phyloP scores from a whole-genome alignment of 805 yeast species.

The Dipodascus geniculatus region DNA sequence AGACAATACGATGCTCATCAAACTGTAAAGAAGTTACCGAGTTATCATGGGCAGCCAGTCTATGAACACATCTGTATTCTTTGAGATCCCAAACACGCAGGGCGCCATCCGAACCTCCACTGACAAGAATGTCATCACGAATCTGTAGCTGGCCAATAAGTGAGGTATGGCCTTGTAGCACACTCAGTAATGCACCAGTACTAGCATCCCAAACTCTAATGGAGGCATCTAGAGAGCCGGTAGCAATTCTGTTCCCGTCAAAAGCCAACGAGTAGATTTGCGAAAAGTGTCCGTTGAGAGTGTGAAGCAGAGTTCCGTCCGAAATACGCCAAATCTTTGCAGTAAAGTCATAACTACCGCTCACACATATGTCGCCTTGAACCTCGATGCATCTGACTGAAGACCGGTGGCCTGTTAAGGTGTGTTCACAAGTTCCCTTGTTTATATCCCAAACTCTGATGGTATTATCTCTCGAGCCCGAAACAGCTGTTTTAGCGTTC shows the following conservation, averaged over 20 bases:
- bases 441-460: slow-evolving; percentile 93
- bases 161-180: slow-evolving; percentile 79
- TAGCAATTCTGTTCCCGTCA: slow-evolving; percentile 80
- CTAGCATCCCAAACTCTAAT: slow-evolving; percentile 92
- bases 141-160: slow-evolving; percentile 81
- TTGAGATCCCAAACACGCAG: slow-evolving; percentile 76
- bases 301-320: slow-evolving; percentile 80
- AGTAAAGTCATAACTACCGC: slow-evolving; percentile 83
- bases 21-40: slow-evolving; percentile 31
- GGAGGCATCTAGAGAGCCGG: slow-evolving; percentile 91
- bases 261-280: slow-evolving; percentile 90
- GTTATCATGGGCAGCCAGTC: slow-evolving; percentile 34
- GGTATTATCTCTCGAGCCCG: slow-evolving; percentile 87
- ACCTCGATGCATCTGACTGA: slow-evolving; percentile 71
- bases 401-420: slow-evolving; percentile 57
- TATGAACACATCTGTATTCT: slow-evolving; percentile 66
- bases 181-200: slow-evolving; percentile 69
- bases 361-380: slow-evolving; percentile 59
- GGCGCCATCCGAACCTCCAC: slow-evolving; percentile 82
- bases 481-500: slow-evolving; percentile 62
- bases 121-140: slow-evolving; percentile 55
- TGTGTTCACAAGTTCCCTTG: slow-evolving; percentile 70
- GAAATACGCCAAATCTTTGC: slow-evolving; percentile 87
- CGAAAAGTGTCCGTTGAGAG: slow-evolving; percentile 82
- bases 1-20: slow-evolving; percentile 28